Evolutionary conservation across 1,284 basidiomycete genomes (phyloP), one percentile per base, ranked within the genome.

Genomic region (Termitomyces sp.): DNA sequence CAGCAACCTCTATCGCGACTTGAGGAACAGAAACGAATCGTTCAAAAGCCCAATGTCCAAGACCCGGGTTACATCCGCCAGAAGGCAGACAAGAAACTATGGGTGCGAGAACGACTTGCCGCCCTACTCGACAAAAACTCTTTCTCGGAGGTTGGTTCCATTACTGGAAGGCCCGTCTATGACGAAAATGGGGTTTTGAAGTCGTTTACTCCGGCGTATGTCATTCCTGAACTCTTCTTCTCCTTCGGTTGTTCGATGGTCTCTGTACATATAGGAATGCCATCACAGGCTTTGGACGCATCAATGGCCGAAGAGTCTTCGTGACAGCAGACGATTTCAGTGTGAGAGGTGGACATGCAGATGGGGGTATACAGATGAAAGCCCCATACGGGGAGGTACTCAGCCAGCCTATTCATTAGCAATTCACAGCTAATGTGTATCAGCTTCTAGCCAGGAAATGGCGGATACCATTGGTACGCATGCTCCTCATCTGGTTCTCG

Each of bases 291-390:
- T 74, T 68, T 61, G 73, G 72, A 9, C 64, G 58, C 43, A 52
- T 74, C 26, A 46, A 66, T 35, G 64, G 61, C 1, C 66, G 65
- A 14, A 72, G 67, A 46, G 70, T 75, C 0, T 73, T 73, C 54
- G 60, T 75, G 8, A 71, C 71, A 1, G 72, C 73, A 3, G 72
- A 75, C 33, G 73, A 75, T 53, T 75, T 75, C 56, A 73, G 72
- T 58, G 72, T 75, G 5, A 64, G 73, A 49, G 73, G 73, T 10
- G 73, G 73, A 7, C 73, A 75, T 62, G 73, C 73, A 13, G 72
- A 75, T 56, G 73, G 73, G 42, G 72, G 72, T 2, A 72, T 75
- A 48, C 61, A 64, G 30, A 66, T 65, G 44, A 75, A 74, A 51
- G 72, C 72, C 1, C 66, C 67, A 0, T 71, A 74, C 56, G 72